Evolutionary conservation across 306 rosid genomes (phyloP).

Genomic region (Ormosia emarginata): DNA sequence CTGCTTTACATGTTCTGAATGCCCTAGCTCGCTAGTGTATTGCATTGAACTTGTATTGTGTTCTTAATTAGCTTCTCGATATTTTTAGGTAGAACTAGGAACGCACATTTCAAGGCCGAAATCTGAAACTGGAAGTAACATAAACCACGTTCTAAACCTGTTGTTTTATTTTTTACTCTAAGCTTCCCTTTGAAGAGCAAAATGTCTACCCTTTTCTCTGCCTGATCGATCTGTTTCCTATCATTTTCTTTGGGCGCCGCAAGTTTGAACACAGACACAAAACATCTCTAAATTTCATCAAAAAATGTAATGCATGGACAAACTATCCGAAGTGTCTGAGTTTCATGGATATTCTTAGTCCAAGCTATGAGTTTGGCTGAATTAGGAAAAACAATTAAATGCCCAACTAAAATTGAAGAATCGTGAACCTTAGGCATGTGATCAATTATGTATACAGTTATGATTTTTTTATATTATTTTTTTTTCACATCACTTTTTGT

Average conservation of each 20-base stretch:
- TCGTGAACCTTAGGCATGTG: not conserved
- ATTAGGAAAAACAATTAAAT: not conserved
- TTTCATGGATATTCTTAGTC: constrained; percentile 16
- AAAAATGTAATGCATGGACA: constrained; percentile 29
- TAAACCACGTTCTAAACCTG: constrained; percentile 30
- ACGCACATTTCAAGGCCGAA: not conserved
- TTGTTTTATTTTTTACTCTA: not conserved
- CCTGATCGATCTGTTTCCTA: not conserved
- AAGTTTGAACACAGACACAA: constrained; percentile 13
- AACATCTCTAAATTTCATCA: not conserved
- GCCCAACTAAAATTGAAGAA: not conserved
- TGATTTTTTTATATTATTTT: too few relatives aligned
- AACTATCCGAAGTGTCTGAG: not conserved
- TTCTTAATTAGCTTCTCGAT: not conserved
- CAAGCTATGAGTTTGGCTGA: constrained; percentile 22
- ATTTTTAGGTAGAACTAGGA: not conserved
- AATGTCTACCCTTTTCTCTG: not conserved
- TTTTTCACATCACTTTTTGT: too few relatives aligned
- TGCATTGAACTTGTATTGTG: not conserved
- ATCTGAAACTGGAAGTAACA: not conserved
- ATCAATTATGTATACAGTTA: too few relatives aligned
- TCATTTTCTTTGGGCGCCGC: constrained; percentile 26
- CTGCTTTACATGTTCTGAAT: too few relatives aligned
- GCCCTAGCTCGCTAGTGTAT: too few relatives aligned
- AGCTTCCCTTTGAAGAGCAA: not conserved